Evolutionary conservation across 2,329 filamentous ascomycete genomes (phyloP).

Genomic region (Ophioceras dolichostomum): DNA sequence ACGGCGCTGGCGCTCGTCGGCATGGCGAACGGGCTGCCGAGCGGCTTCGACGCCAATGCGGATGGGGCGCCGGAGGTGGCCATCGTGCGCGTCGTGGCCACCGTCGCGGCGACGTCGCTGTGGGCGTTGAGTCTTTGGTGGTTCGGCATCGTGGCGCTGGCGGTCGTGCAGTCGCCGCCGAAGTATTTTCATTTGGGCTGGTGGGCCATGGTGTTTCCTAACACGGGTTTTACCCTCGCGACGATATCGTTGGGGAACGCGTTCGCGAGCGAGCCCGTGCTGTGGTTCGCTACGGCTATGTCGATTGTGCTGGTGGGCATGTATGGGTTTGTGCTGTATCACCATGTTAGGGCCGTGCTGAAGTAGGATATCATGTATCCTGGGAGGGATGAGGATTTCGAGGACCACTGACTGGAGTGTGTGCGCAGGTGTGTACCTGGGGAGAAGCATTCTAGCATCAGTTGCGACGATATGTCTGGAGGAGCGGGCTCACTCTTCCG

Average conservation of each 20-base stretch:
- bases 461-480: too few species aligned
- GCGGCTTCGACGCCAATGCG: constrained; percentile 9
- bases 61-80: constrained; percentile 7
- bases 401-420: constrained; percentile 1
- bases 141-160: constrained; percentile 26
- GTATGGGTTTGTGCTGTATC: constrained; percentile 39
- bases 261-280: constrained; percentile 36
- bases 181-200: constrained; percentile 32
- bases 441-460: too few species aligned
- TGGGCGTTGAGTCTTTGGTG: constrained; percentile 53
- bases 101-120: constrained; percentile 22
- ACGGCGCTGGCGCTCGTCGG: constrained; percentile 24
- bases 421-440: too few species aligned
- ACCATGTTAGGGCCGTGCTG: constrained; percentile 35
- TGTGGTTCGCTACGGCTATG: constrained; percentile 41
- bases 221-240: constrained; percentile 49
- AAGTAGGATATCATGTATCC: constrained; percentile 42
- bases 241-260: constrained; percentile 43
- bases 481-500: too few species aligned
- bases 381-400: constrained; percentile 45
- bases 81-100: constrained; percentile 7
- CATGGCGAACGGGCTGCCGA: constrained; percentile 19
- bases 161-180: constrained; percentile 24
- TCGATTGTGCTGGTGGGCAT: constrained; percentile 39
- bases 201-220: constrained; percentile 57